Conservation (phyloP, 2,329 filamentous ascomycete species). For the Ophiostoma novo-ulmi region DNA sequence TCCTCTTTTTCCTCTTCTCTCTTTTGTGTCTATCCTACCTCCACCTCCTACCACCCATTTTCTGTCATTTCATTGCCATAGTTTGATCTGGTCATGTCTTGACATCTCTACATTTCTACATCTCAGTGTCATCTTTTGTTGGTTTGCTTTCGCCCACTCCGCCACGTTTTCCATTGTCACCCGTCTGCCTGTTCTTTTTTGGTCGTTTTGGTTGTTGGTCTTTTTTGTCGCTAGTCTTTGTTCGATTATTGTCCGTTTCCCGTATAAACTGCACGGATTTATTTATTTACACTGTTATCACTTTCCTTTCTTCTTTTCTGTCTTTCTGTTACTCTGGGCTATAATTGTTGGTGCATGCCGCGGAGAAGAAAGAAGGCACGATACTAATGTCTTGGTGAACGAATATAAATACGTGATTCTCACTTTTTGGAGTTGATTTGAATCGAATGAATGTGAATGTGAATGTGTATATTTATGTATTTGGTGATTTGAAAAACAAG, state of each 20-base stretch:
- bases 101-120: background rate
- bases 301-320: background rate
- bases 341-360: background rate
- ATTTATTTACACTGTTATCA: constrained; percentile 14
- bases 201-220: too few relatives aligned
- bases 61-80: constrained; percentile 9
- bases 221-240: background rate
- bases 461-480: background rate
- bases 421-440: background rate
- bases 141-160: background rate
- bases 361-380: background rate
- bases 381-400: constrained; percentile 11
- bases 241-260: background rate
- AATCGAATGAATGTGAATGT: background rate
- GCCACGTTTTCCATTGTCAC: background rate
- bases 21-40: background rate
- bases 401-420: background rate
- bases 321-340: background rate
- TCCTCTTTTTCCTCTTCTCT: background rate
- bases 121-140: background rate
- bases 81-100: constrained; percentile 12
- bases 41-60: background rate
- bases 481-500: background rate
- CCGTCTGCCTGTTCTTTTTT: background rate
- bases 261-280: background rate